Evolutionary conservation across 2,329 filamentous ascomycete genomes (phyloP), one percentile per base, ranked within the genome.

Genomic region (Pezicula radicicola): DNA sequence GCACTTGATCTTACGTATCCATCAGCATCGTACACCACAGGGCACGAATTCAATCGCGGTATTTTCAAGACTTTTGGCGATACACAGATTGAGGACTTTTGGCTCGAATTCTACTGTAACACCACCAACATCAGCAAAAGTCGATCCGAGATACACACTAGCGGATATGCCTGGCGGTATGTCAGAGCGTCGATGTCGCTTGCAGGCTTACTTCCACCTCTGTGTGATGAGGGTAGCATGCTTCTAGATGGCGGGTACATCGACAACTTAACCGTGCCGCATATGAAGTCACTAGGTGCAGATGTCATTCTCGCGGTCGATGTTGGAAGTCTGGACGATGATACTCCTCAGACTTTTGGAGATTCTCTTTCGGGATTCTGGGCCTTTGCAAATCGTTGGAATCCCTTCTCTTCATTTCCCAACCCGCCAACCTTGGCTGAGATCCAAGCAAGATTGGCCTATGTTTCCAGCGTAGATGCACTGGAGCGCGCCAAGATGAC

Each of bases 61-160:
- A 97, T 99, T 58, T 99, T 97, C 82, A 99, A 99, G 71, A 91
- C 93, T 0, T 97, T 99, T 68, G 94, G 92, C 13, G 91, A 97
- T 64, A 89, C 90, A 9, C 94, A 97, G 67, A 97, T 99, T 52
- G 94, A 99, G 71, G 94, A 99, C 69, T 99, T 97, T 65, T 99
- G 94, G 94, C 81, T 99, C 10, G 91, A 96, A 61, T 99, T 91
- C 68, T 99, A 99, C 73, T 99, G 95, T 79, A 99, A 99, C 72
- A 97, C 94, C 0, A 99, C 95, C 36, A 99, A 97, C 70, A 97
- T 99, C 72, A 95, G 89, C 74, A 95, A 96, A 70, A 94, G 89
- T 55, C 83, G 93, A 18, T 84, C 84, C 3, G 94, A 99, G 68
- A 92, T 95, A 59, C 94, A 99, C 70, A 97, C 91, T 0, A 94